Evolutionary conservation across 139 green algal species (phyloP).

Genomic region (Closterium sp.): DNA sequence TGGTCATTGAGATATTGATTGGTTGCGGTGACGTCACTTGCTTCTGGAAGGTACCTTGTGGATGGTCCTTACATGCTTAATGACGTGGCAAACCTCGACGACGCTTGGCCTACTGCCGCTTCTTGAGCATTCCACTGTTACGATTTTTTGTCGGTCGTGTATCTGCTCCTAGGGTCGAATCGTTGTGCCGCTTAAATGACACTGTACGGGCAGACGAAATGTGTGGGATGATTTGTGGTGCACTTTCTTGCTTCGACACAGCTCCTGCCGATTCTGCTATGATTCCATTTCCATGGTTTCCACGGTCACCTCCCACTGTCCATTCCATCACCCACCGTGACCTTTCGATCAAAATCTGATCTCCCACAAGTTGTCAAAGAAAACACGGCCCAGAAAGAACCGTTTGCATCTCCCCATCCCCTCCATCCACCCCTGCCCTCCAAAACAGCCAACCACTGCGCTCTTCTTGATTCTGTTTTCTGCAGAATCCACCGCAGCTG

Average conservation of each 20-base stretch:
- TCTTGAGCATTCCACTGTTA: background rate
- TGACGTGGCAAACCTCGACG: background rate
- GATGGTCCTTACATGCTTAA: background rate
- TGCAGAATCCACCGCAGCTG: background rate
- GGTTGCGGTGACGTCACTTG: background rate
- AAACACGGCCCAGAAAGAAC: background rate
- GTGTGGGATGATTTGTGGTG: background rate
- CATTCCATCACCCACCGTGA: background rate
- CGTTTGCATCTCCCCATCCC: background rate
- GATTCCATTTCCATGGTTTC: background rate
- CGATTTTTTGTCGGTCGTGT: background rate
- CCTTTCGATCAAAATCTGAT: background rate
- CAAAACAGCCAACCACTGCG: background rate
- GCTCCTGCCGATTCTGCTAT: background rate
- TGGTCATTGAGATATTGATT: background rate
- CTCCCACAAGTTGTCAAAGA: background rate
- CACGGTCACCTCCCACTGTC: background rate
- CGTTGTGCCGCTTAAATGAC: background rate
- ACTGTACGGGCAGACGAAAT: background rate
- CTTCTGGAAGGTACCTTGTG: background rate
- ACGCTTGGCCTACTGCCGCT: background rate
- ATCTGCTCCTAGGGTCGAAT: background rate
- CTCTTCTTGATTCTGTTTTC: background rate
- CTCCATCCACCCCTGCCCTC: background rate
- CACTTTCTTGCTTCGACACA: background rate